Evolutionary conservation across 2,329 filamentous ascomycete species (phyloP).

Genomic region (Apiospora marii): DNA sequence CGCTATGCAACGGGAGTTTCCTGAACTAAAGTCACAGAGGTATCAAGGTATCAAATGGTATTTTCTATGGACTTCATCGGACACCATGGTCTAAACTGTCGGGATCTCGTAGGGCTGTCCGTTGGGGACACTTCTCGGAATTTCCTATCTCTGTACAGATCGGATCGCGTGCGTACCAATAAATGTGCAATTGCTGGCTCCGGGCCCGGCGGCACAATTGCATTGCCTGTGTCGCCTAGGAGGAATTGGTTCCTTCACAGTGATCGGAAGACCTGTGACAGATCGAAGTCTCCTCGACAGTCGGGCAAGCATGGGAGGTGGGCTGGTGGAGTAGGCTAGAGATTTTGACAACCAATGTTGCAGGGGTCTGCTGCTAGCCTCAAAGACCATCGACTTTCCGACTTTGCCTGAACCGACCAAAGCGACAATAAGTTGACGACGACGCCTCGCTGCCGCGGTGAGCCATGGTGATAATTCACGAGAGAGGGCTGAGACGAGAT

Average conservation of each 20-base stretch:
- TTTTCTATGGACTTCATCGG: background rate
- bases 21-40: background rate
- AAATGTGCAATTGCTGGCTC: background rate
- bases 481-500: background rate
- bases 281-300: background rate
- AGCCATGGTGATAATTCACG: background rate
- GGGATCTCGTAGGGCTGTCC: slow-evolving; percentile 3
- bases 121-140: background rate
- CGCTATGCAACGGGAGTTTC: slow-evolving; percentile 14
- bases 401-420: background rate
- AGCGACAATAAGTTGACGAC: background rate
- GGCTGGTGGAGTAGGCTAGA: background rate
- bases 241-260: background rate
- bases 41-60: background rate
- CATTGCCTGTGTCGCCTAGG: background rate
- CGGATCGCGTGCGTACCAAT: background rate
- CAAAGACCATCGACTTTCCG: background rate
- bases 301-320: slow-evolving; percentile 2
- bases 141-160: background rate
- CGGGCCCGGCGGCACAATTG: background rate
- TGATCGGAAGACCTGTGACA: slow-evolving; percentile 16
- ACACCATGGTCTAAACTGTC: background rate
- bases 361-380: background rate
- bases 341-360: slow-evolving; percentile 21
- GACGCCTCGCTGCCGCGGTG: background rate